Evolutionary conservation across 139 green algal species (phyloP).

Genomic region (Auxenochlorella protothecoides): DNA sequence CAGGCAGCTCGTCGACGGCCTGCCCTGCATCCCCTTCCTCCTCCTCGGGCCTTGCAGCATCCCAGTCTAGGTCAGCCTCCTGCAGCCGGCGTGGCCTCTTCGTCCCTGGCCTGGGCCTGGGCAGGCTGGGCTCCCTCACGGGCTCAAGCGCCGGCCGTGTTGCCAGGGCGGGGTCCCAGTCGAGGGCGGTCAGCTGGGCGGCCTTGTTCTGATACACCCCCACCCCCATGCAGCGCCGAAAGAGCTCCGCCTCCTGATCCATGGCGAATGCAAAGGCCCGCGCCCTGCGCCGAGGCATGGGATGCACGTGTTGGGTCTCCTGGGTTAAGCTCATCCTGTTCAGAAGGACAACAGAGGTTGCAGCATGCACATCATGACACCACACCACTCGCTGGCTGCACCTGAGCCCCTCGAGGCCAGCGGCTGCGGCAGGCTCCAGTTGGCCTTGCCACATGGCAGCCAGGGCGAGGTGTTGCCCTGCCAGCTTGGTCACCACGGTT

Average conservation of each 20-base stretch:
- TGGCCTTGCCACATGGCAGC: not conserved
- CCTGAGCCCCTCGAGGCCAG: not conserved
- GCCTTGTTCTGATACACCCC: constrained; percentile 2
- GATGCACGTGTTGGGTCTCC: not conserved
- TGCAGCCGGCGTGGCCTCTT: not conserved
- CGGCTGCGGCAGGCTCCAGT: not conserved
- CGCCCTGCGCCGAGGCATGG: not conserved
- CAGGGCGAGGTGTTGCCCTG: constrained; percentile 1
- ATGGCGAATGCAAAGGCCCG: not conserved
- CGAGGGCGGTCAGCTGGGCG: not conserved
- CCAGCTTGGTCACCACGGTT: constrained; percentile 3
- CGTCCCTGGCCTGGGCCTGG: not conserved
- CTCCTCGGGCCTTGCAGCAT: not conserved
- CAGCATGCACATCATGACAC: not conserved
- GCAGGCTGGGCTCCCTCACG: not conserved
- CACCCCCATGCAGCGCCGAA: not conserved
- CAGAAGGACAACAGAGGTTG: not conserved
- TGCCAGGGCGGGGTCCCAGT: not conserved
- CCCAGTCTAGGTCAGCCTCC: constrained; percentile 3
- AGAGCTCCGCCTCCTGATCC: not conserved
- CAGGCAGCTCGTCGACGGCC: not conserved
- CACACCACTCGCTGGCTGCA: not conserved
- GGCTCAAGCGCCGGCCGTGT: not conserved
- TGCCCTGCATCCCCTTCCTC: not conserved
- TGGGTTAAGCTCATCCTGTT: no score